Evolutionary conservation across 2,329 filamentous ascomycete species (phyloP), one percentile per base, ranked within the genome.

Genomic region (Colletotrichum destructivum): DNA sequence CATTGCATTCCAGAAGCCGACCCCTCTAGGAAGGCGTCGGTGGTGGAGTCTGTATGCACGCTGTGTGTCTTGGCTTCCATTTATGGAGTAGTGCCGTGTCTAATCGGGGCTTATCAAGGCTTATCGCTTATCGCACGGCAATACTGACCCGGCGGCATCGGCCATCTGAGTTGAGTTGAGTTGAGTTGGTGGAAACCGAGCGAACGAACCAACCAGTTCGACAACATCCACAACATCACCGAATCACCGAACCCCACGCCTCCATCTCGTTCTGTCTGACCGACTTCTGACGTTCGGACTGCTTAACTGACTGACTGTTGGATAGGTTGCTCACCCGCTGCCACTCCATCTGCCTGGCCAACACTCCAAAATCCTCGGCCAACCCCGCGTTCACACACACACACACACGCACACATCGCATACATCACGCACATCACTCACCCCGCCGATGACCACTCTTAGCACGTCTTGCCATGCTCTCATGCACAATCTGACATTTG

Each of bases 11-110:
- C 57, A 44, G 15, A 44, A 61, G 35, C 42, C 26, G 26, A 26
- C 26, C 26, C 26, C 26, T 4, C 4, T 3, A 26, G 31, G 7
- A 40, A 40, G 26, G 26, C 26, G 26, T 4, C 4, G 59, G 0
- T 6, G 38, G n/a, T 35, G 64, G 68, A 9, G 12, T 2, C 1
- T 0, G 0, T 15, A 68, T 71, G 69, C 69, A 59, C 64, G 46
- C 54, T 35, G 62, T 81, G 79, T 72, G 74, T 69, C 79, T 79
- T 77, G 78, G 76, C 76, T 82, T 73, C 81, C 76, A 15, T 1
- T 73, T 77, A 47, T 2, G 72, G 80, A 38, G 66, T 82, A 82
- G 81, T 35, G 38, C 2, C 0, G 1, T 7, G 18, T 26, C 44
- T 40, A 40, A 62, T 62, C 15, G 4, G 0, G 12, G 16, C 26